Conservation (phyloP, 768 basidiomycete species). For the Leucocoprinus leucothites region DNA sequence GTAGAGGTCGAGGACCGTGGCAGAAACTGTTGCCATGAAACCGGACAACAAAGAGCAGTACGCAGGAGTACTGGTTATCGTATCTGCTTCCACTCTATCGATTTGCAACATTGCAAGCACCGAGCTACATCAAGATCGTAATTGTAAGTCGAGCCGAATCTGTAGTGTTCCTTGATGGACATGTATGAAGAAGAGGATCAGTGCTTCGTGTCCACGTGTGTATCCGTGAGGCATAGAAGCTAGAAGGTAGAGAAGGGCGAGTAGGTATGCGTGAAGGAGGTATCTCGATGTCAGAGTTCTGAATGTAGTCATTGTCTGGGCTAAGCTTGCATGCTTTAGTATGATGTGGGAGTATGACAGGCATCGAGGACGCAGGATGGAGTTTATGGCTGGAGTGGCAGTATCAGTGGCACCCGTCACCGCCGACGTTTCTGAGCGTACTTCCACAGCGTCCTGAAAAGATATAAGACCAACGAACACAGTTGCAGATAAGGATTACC, state of each 20-base stretch:
- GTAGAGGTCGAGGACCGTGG: constrained; percentile 7
- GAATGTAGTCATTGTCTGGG: background rate
- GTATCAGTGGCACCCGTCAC: too few species aligned
- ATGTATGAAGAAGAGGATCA: background rate
- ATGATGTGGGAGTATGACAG: too few species aligned
- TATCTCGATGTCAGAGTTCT: background rate
- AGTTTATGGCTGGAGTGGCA: too few species aligned
- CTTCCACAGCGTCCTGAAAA: background rate
- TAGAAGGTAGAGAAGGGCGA: constrained; percentile 5
- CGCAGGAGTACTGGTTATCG: background rate
- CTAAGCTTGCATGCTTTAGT: too few species aligned
- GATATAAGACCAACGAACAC: background rate
- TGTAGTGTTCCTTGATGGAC: background rate
- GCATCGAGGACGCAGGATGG: too few species aligned
- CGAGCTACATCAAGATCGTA: constrained; percentile 1
- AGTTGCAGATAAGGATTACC: background rate
- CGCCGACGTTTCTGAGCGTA: too few species aligned
- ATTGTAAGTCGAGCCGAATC: background rate
- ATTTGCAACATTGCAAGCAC: constrained; percentile 8
- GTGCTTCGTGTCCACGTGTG: background rate
- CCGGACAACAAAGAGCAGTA: constrained; percentile 3
- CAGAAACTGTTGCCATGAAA: constrained; percentile 5
- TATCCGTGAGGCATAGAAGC: constrained; percentile 5
- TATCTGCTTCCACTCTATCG: constrained; percentile 4
- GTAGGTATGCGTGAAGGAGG: background rate